Evolutionary conservation across 169 alveolate species (phyloP).

Genomic region (Eimeria praecox): DNA sequence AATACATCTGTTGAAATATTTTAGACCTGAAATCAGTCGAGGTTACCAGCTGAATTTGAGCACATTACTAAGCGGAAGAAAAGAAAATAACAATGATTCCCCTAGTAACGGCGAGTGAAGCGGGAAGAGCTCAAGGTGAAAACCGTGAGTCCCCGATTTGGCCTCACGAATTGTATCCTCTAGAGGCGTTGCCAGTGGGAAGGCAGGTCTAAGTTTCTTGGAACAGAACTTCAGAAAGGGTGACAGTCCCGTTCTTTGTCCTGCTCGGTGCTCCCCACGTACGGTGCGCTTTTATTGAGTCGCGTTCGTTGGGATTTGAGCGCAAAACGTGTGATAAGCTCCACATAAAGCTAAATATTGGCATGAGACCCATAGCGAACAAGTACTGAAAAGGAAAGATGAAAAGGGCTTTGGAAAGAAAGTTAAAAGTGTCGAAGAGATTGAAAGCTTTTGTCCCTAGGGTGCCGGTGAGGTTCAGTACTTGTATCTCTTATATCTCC

Average conservation of each 20-base stretch:
- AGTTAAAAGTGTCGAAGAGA: slow-evolving; percentile 94
- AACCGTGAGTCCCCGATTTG: slow-evolving; percentile 85
- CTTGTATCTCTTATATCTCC: not conserved
- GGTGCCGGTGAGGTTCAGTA: not conserved
- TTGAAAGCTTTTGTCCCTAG: slow-evolving; percentile 86
- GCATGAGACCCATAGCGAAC: slow-evolving; percentile 96
- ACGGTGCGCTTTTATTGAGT: no score
- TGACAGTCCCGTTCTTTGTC: no score
- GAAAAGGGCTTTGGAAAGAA: slow-evolving; percentile 96
- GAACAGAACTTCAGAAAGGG: no score
- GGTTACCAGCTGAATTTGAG: slow-evolving; percentile 95
- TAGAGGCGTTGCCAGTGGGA: slow-evolving; percentile 86
- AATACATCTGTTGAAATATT: not conserved
- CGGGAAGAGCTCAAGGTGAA: slow-evolving; percentile 92
- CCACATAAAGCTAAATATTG: slow-evolving; percentile 93
- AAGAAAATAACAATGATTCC: slow-evolving; percentile 89
- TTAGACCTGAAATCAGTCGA: slow-evolving; percentile 81
- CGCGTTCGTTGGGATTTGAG: no score
- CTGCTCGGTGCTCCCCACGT: no score
- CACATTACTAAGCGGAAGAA: slow-evolving; percentile 96
- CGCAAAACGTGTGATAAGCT: no score
- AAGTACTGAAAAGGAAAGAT: slow-evolving; percentile 97
- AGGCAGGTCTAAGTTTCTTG: no score
- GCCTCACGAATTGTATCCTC: slow-evolving; percentile 88
- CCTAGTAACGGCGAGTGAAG: no score